Evolutionary conservation across 192 early-diverging fungal species (phyloP).

Genomic region (Bifiguratus adelaidae): DNA sequence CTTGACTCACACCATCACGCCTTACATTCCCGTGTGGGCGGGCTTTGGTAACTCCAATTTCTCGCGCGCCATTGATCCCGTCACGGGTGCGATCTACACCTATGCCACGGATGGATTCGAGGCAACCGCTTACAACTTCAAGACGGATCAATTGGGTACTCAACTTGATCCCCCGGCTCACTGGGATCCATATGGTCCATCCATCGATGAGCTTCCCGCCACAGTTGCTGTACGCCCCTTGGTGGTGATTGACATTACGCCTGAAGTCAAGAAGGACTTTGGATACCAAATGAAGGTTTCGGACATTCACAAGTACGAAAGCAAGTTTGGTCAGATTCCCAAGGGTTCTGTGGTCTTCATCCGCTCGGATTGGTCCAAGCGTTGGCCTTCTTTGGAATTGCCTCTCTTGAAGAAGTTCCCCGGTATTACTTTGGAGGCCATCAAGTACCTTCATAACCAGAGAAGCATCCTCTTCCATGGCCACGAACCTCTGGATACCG

Average conservation of each 20-base stretch:
- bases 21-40: conserved; percentile 38
- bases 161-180: conserved; percentile 38
- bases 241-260: conserved; percentile 34
- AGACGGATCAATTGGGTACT: conserved; percentile 39
- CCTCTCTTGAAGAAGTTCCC: conserved; percentile 25
- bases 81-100: conserved; percentile 23
- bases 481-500: conserved; percentile 38
- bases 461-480: conserved; percentile 34
- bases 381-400: conserved; percentile 32
- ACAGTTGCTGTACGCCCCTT: conserved; percentile 36
- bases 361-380: conserved; percentile 36
- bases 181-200: conserved; percentile 28
- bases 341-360: conserved; percentile 29
- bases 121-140: conserved; percentile 32
- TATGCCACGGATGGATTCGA: conserved; percentile 30
- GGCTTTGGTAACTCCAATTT: conserved; percentile 38
- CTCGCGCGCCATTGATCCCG: conserved; percentile 18
- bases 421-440: conserved; percentile 26
- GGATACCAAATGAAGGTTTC: conserved; percentile 21
- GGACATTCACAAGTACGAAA: conserved; percentile 27
- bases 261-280: conserved; percentile 15
- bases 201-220: conserved; percentile 31
- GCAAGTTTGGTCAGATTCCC: conserved; percentile 22
- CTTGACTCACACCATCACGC: conserved; percentile 35
- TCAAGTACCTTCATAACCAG: conserved; percentile 29